Percentiles rank a stretch among this genome's conserved stretches.
phyloP scores from a whole-genome alignment of 768 basidiomycete species.

The Trametes meyenii region DNA sequence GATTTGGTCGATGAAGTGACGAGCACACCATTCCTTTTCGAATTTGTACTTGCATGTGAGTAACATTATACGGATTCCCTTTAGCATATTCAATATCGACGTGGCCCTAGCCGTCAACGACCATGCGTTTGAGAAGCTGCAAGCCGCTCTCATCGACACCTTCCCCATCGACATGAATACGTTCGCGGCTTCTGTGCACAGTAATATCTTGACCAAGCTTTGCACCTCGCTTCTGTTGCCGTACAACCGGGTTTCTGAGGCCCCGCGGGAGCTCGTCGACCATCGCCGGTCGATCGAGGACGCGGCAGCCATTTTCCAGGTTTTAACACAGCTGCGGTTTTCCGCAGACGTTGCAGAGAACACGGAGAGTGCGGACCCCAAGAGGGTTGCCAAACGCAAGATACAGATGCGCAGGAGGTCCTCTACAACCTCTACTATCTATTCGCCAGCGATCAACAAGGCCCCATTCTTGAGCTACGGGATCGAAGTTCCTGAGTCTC shows the following conservation, averaged over 20 bases:
- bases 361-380: neutral
- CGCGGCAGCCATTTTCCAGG: neutral
- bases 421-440: neutral
- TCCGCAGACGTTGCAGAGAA: neutral
- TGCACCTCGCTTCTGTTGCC: neutral
- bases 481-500: constrained; percentile 29
- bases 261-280: neutral
- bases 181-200: neutral
- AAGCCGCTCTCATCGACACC: neutral
- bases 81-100: neutral
- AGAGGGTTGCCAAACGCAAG: neutral
- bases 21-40: constrained; percentile 1
- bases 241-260: neutral
- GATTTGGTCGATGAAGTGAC: neutral
- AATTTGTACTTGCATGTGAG: constrained; percentile 19
- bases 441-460: constrained; percentile 24
- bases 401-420: constrained; percentile 21
- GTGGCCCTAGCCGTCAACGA: neutral
- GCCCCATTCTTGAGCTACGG: constrained; percentile 27
- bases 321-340: neutral
- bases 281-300: neutral
- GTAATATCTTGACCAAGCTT: neutral
- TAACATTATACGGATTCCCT: neutral
- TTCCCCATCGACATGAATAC: neutral
- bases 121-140: neutral